A percentile compares a stretch with the other conserved stretches of the same genome.
These are phyloP conservation scores for Colletotrichum higginsianum DNA, from an alignment of 2,329 filamentous ascomycete species.

Conservation along the genomic window DNA sequence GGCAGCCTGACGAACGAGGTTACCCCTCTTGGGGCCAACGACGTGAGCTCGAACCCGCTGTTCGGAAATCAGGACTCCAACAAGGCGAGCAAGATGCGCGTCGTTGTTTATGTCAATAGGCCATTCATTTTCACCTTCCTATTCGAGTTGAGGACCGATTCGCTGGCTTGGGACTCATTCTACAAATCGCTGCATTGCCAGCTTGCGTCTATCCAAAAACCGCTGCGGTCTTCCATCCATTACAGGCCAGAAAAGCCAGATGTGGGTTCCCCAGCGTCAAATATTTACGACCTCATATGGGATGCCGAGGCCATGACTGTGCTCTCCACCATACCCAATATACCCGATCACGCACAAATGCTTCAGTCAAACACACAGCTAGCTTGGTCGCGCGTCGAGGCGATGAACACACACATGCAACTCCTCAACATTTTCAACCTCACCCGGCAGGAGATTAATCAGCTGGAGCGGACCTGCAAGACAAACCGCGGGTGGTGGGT, in stretches of 20 bases:
- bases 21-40: conserved; percentile 37
- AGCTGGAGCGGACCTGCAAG: conserved; percentile 75
- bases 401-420: conserved; percentile 75
- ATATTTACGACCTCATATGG: conserved; percentile 76
- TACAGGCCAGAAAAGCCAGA: conserved; percentile 69
- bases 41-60: conserved; percentile 40
- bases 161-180: conserved; percentile 68
- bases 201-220: conserved; percentile 70
- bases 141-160: conserved; percentile 74
- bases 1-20: conserved; percentile 37
- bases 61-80: conserved; percentile 67
- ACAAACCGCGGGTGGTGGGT: conserved; percentile 80
- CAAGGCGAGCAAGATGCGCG: conserved; percentile 72
- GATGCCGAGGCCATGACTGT: conserved; percentile 70
- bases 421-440: conserved; percentile 70
- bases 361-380: conserved; percentile 26
- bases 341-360: conserved; percentile 63
- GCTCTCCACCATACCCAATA: conserved; percentile 77
- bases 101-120: conserved; percentile 80
- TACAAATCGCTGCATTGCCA: conserved; percentile 75
- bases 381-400: conserved; percentile 74
- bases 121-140: conserved; percentile 86
- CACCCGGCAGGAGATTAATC: conserved; percentile 59
- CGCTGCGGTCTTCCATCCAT: conserved; percentile 69
- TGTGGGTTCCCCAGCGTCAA: conserved; percentile 52